phyloP scores from a whole-genome alignment of 2,329 filamentous ascomycete species.

The Penicillium digitatum region DNA sequence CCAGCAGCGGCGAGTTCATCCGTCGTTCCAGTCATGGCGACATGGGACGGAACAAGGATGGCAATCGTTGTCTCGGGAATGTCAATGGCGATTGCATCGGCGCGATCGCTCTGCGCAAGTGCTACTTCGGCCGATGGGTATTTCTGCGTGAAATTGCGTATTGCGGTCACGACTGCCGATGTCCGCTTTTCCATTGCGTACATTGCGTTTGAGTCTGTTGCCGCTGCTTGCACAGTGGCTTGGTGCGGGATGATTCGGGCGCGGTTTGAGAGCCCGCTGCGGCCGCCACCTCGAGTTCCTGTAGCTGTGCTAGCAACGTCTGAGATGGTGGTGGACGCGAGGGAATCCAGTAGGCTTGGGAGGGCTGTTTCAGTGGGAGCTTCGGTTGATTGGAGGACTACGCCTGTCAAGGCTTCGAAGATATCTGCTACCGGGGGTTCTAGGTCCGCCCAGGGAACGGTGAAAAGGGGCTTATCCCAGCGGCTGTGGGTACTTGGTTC shows the following conservation, averaged over 20 bases:
- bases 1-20: conserved; percentile 43
- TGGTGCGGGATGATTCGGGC: conserved; percentile 40
- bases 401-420: conserved; percentile 54
- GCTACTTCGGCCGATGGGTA: conserved; percentile 38
- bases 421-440: conserved; percentile 56
- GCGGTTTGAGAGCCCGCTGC: conserved; percentile 16
- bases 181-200: conserved; percentile 45
- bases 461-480: conserved; percentile 65
- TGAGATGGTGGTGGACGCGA: conserved; percentile 22
- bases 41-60: conserved; percentile 38
- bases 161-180: conserved; percentile 40
- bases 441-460: conserved; percentile 54
- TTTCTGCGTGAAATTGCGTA: conserved; percentile 40
- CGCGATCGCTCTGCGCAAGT: conserved; percentile 27
- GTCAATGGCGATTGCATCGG: conserved; percentile 34
- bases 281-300: conserved; percentile 12
- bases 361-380: conserved; percentile 9
- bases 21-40: conserved; percentile 37
- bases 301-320: conserved; percentile 30
- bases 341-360: conserved; percentile 18
- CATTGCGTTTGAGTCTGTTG: conserved; percentile 41
- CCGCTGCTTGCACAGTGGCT: conserved; percentile 41
- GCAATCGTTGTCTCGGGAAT: conserved; percentile 31
- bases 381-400: conserved; percentile 28
- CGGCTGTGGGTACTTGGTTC: conserved; percentile 63